Evolutionary conservation across 495 filamentous ascomycete genomes (phyloP).

Genomic region (Immersiella caudata): DNA sequence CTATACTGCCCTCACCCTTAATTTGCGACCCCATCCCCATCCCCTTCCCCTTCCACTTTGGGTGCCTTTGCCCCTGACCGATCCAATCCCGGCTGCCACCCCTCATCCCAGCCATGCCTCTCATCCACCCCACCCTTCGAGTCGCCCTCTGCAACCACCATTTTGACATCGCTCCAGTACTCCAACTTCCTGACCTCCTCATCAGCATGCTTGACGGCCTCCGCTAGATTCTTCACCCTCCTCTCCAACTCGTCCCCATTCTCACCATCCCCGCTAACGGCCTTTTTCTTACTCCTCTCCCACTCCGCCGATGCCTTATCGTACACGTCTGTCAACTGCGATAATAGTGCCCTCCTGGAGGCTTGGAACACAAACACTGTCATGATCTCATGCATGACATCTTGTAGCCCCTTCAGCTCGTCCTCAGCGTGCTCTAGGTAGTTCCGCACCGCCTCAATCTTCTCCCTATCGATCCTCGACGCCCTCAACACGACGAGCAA

Average conservation of each 20-base stretch:
- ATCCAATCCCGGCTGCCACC: conserved; percentile 47
- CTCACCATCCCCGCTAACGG: conserved; percentile 31
- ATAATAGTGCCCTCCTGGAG: conserved; percentile 75
- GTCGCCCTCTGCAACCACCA: conserved; percentile 58
- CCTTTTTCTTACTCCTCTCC: conserved; percentile 27
- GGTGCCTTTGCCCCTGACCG: conserved; percentile 42
- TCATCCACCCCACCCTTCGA: conserved; percentile 50
- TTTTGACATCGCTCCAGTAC: conserved; percentile 76
- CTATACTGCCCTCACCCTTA: not conserved
- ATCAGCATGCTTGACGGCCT: conserved; percentile 64
- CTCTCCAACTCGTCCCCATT: conserved; percentile 31
- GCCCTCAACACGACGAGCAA: conserved; percentile 66
- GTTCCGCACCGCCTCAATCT: conserved; percentile 73
- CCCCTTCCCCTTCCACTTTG: conserved; percentile 3
- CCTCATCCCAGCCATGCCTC: conserved; percentile 48
- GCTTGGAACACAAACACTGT: conserved; percentile 83
- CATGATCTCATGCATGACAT: conserved; percentile 85
- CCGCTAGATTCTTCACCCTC: conserved; percentile 56
- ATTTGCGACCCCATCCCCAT: not conserved
- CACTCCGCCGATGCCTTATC: conserved; percentile 48
- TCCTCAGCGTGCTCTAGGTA: conserved; percentile 81
- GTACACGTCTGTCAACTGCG: conserved; percentile 63
- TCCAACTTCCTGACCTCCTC: conserved; percentile 68
- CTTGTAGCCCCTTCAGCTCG: conserved; percentile 75
- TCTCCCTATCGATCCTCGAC: conserved; percentile 85